These are phyloP conservation scores for Xanthoconium separans DNA, from an alignment of 1,284 basidiomycete species.

Conservation along the genomic window DNA sequence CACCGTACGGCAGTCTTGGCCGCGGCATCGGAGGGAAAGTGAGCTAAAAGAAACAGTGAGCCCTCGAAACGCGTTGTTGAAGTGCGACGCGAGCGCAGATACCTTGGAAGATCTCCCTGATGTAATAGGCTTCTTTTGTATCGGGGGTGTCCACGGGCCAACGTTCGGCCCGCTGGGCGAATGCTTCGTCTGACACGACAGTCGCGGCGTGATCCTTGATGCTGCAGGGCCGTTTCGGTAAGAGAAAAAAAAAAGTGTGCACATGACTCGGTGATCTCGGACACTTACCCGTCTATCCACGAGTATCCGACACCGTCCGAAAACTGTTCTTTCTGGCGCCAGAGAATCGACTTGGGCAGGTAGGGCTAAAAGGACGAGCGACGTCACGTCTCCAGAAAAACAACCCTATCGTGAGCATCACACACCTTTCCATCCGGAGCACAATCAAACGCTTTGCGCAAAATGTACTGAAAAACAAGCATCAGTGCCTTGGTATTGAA, in stretches of 20 bases:
- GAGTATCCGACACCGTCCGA: slow-evolving; percentile 99
- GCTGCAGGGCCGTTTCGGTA: slow-evolving; percentile 37
- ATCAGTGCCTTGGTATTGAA: slow-evolving; percentile 9
- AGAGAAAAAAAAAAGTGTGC: neutral
- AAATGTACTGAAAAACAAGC: slow-evolving; percentile 68
- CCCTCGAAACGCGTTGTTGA: neutral
- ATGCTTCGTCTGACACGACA: slow-evolving; percentile 79
- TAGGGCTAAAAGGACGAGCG: slow-evolving; percentile 64
- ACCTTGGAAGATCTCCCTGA: slow-evolving; percentile 93
- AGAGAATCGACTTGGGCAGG: slow-evolving; percentile 91
- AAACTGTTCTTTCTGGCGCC: slow-evolving; percentile 99
- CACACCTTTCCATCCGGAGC: slow-evolving; percentile 78
- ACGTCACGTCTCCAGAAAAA: slow-evolving; percentile 1
- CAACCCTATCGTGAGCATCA: neutral
- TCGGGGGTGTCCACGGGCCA: slow-evolving; percentile 87
- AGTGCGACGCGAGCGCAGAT: slow-evolving; percentile 33
- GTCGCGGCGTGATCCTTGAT: slow-evolving; percentile 88
- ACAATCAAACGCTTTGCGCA: slow-evolving; percentile 96
- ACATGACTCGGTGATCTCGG: neutral
- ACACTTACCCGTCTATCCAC: slow-evolving; percentile 92
- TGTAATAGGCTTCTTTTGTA: slow-evolving; percentile 97
- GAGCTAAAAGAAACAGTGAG: slow-evolving; percentile 40
- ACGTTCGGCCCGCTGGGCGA: slow-evolving; percentile 72
- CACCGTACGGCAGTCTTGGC: slow-evolving; percentile 90
- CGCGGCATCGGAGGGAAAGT: slow-evolving; percentile 85